Conservation (phyloP, 2,329 filamentous ascomycete genomes). For the Neocucurbitaria cava region DNA sequence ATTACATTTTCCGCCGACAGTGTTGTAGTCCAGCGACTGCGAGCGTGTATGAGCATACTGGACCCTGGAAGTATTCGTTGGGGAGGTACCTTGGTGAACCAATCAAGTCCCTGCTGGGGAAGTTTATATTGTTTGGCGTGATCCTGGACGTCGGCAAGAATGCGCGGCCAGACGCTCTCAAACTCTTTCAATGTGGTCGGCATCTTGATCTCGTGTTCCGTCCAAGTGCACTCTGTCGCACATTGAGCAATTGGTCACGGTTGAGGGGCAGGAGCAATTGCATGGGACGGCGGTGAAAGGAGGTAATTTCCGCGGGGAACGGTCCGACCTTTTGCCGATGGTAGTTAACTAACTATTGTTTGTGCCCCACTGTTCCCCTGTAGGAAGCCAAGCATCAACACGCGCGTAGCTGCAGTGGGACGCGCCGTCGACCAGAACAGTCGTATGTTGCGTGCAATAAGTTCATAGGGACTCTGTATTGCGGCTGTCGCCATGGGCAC, state of each 20-base stretch:
- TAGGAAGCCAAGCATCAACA: constrained; percentile 28
- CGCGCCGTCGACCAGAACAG: not conserved
- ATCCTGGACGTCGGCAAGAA: constrained; percentile 80
- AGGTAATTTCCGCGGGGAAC: constrained; percentile 22
- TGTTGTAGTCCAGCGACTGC: constrained; percentile 84
- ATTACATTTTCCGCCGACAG: constrained; percentile 96
- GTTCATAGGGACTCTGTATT: not conserved
- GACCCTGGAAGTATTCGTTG: constrained; percentile 3
- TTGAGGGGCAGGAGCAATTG: constrained; percentile 12
- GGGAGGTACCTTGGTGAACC: constrained; percentile 77
- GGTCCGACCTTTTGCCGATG: constrained; percentile 23
- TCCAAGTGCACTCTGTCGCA: not conserved
- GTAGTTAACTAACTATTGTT: constrained; percentile 13
- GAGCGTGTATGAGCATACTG: constrained; percentile 20
- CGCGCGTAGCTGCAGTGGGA: constrained; percentile 16
- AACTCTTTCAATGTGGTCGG: constrained; percentile 84
- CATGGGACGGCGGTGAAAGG: constrained; percentile 23
- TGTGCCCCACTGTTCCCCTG: constrained; percentile 22
- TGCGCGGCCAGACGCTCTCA: constrained; percentile 85
- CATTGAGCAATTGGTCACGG: constrained; percentile 5
- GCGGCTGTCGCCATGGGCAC: constrained; percentile 14
- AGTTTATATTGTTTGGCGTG: constrained; percentile 84
- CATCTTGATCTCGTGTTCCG: constrained; percentile 53
- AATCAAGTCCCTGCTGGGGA: constrained; percentile 79
- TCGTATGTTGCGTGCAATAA: not conserved